phyloP scores from a whole-genome alignment of 108 stramenopile genomes.

The Discostella stelligeroides region DNA sequence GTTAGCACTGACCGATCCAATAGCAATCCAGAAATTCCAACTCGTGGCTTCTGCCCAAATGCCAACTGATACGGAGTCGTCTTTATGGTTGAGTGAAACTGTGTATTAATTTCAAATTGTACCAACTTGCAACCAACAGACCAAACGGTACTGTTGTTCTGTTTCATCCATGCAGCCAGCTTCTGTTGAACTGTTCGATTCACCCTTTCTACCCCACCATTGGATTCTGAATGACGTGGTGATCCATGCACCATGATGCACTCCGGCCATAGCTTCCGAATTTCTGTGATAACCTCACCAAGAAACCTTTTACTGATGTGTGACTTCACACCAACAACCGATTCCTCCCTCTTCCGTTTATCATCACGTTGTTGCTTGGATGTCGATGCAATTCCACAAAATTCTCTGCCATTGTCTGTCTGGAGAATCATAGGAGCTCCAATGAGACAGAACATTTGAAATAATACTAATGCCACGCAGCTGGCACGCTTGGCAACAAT shows the following conservation, averaged over 20 bases:
- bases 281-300: background rate
- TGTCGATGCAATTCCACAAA: background rate
- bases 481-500: background rate
- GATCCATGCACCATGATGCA: background rate
- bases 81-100: background rate
- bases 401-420: slow-evolving; percentile 2
- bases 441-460: slow-evolving; percentile 7
- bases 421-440: slow-evolving; percentile 1
- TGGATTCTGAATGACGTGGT: slow-evolving; percentile 8
- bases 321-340: too few relatives aligned
- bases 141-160: background rate
- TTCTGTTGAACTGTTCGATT: slow-evolving; percentile 4
- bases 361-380: background rate
- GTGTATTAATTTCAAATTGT: background rate
- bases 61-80: background rate
- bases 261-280: background rate
- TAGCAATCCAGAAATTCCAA: slow-evolving; percentile 4
- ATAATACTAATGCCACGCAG: slow-evolving; percentile 7
- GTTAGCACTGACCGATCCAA: background rate
- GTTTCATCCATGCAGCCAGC: background rate
- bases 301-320: background rate
- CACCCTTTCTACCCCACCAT: slow-evolving; percentile 1
- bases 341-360: too few relatives aligned
- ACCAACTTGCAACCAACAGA: slow-evolving; percentile 1
- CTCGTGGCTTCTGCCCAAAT: slow-evolving; percentile 1